A percentile compares a stretch with the other conserved stretches of the same genome.
Conservation (phyloP, 106 monocot species). For the Alisma plantagoaquatica region DNA sequence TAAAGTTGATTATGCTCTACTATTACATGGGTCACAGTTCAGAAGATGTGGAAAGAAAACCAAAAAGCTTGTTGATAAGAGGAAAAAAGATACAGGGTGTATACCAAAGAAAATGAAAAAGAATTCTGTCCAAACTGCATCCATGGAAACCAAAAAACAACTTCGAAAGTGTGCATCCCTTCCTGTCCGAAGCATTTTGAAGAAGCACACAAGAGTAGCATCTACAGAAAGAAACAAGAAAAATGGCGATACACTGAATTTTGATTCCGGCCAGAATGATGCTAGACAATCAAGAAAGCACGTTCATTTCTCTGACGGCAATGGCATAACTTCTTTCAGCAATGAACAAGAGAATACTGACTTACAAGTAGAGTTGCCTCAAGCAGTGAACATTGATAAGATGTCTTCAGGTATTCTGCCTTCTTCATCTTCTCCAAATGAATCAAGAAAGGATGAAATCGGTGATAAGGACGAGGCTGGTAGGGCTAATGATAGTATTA, state of each 20-base stretch:
- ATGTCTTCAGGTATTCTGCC: slow-evolving; percentile 46
- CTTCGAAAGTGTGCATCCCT: slow-evolving; percentile 2
- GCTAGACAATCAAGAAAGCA: slow-evolving; percentile 16
- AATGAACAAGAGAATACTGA: slow-evolving; percentile 3
- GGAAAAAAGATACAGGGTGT: slow-evolving; percentile 16
- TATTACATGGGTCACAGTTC: slow-evolving; percentile 3
- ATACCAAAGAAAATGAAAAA: slow-evolving; percentile 12
- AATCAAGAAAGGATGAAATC: slow-evolving; percentile 1
- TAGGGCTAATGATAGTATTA: slow-evolving; percentile 1
- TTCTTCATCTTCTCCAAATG: slow-evolving; percentile 30
- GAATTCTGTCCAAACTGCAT: slow-evolving; percentile 17
- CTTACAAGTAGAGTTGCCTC: slow-evolving; percentile 24
- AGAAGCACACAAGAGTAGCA: slow-evolving; percentile 10
- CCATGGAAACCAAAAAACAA: slow-evolving; percentile 21
- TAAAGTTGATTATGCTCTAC: slow-evolving; percentile 1
- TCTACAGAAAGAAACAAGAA: background rate
- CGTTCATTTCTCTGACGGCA: slow-evolving; percentile 23
- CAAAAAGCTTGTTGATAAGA: slow-evolving; percentile 4
- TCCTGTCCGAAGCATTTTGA: slow-evolving; percentile 23
- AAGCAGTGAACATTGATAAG: slow-evolving; percentile 36
- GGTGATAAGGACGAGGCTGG: slow-evolving; percentile 4
- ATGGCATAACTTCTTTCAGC: slow-evolving; percentile 14
- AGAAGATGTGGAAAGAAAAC: slow-evolving; percentile 10
- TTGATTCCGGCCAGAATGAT: slow-evolving; percentile 2
- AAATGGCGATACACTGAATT: background rate